These are phyloP conservation scores for Scopulariopsis brevicaulis DNA, from an alignment of 2,329 filamentous ascomycete genomes.

Conservation along the genomic window DNA sequence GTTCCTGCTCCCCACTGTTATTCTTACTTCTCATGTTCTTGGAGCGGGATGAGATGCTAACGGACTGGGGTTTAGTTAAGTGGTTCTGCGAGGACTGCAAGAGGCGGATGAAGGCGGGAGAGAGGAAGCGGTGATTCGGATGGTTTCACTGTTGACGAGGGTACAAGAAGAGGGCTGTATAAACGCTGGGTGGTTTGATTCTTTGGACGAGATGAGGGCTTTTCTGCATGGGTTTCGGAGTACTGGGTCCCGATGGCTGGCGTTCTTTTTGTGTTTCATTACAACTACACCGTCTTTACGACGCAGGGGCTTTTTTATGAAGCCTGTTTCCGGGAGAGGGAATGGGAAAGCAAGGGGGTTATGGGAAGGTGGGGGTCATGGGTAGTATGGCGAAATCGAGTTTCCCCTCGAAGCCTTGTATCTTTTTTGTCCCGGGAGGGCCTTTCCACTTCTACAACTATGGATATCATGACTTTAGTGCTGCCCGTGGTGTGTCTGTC, in stretches of 20 bases:
- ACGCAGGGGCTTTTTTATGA: too few relatives aligned
- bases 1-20: constrained; percentile 18
- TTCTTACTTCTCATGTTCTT: not conserved
- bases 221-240: not conserved
- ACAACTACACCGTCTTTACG: too few relatives aligned
- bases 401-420: too few relatives aligned
- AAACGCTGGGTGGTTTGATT: not conserved
- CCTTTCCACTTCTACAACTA: too few relatives aligned
- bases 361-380: not conserved
- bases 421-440: too few relatives aligned
- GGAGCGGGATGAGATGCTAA: constrained; percentile 15
- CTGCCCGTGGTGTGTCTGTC: too few relatives aligned
- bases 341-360: not conserved
- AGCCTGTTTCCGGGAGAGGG: too few relatives aligned
- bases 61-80: constrained; percentile 43
- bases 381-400: too few relatives aligned
- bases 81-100: constrained; percentile 78
- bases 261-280: not conserved
- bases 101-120: constrained; percentile 45
- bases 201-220: constrained; percentile 5
- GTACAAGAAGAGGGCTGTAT: not conserved
- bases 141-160: not conserved
- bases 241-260: not conserved
- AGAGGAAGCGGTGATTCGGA: constrained; percentile 29
- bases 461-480: too few relatives aligned